phyloP scores from a whole-genome alignment of 2,329 filamentous ascomycete genomes.

The Tolypocladium album region DNA sequence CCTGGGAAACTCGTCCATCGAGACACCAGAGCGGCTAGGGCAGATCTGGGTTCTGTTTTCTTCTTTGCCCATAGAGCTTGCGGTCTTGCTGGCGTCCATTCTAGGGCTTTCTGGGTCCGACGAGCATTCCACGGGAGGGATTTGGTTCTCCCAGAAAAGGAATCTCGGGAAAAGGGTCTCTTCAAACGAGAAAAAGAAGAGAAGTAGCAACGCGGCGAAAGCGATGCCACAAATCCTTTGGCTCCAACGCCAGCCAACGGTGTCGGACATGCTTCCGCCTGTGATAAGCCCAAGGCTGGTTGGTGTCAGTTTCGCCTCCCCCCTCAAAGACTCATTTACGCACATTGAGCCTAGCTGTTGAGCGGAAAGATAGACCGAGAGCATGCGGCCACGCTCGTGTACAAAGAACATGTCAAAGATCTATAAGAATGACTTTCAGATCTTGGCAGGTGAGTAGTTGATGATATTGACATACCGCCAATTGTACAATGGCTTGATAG shows the following conservation, averaged over 20 bases:
- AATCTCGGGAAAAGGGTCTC: neutral
- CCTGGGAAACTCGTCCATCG: neutral
- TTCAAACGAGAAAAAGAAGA: neutral
- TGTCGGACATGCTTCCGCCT: neutral
- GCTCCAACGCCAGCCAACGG: neutral
- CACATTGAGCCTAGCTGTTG: neutral
- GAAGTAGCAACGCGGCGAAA: neutral
- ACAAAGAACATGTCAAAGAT: neutral
- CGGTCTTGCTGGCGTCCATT: neutral
- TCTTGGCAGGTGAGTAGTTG: neutral
- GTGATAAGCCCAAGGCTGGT: neutral
- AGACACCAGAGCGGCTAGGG: neutral
- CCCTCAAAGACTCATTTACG: neutral
- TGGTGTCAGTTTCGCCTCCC: neutral
- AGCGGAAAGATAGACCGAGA: neutral
- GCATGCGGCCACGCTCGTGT: neutral
- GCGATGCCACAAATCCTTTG: neutral
- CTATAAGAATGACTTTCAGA: neutral
- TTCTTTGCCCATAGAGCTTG: neutral
- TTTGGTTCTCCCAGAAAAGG: neutral
- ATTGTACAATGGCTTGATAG: neutral
- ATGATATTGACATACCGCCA: neutral
- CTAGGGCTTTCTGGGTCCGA: neutral
- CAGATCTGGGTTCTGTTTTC: neutral
- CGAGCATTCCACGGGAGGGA: neutral